phyloP scores from a whole-genome alignment of 352 stramenopile genomes.

The Pythium monospermum region DNA sequence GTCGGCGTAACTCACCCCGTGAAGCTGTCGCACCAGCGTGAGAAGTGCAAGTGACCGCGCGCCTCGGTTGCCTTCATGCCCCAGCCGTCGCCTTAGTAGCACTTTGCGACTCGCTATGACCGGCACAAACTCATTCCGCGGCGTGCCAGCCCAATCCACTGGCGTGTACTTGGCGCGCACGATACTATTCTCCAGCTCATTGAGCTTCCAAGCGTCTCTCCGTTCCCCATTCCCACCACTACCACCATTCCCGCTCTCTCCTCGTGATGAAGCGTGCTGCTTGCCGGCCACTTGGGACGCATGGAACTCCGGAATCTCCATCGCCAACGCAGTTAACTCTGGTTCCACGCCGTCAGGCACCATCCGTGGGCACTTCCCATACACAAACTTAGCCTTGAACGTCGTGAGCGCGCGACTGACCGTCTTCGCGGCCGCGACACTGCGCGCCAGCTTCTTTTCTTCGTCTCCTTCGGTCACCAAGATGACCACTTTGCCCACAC shows the following conservation, averaged over 20 bases:
- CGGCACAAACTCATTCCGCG: constrained; percentile 35
- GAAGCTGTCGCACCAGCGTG: constrained; percentile 43
- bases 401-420: constrained; percentile 77
- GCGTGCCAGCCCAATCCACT: constrained; percentile 24
- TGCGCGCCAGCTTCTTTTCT: constrained; percentile 82
- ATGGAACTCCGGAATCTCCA: constrained; percentile 81
- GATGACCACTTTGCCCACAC: constrained; percentile 88
- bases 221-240: background rate
- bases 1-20: constrained; percentile 32
- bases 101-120: constrained; percentile 33
- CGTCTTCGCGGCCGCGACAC: constrained; percentile 72
- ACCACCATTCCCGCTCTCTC: constrained; percentile 1
- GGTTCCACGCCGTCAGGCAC: constrained; percentile 47
- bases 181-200: constrained; percentile 56
- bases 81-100: constrained; percentile 29
- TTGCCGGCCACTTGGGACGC: constrained; percentile 70
- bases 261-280: constrained; percentile 11
- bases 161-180: constrained; percentile 42
- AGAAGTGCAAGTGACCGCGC: constrained; percentile 41
- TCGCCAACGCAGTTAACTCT: constrained; percentile 42
- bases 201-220: constrained; percentile 47
- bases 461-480: constrained; percentile 88
- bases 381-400: constrained; percentile 88
- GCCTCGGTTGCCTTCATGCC: constrained; percentile 16
- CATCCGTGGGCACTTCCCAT: constrained; percentile 78